Evolutionary conservation across 768 basidiomycete genomes (phyloP).

Genomic region (Lactifluus echinatus): DNA sequence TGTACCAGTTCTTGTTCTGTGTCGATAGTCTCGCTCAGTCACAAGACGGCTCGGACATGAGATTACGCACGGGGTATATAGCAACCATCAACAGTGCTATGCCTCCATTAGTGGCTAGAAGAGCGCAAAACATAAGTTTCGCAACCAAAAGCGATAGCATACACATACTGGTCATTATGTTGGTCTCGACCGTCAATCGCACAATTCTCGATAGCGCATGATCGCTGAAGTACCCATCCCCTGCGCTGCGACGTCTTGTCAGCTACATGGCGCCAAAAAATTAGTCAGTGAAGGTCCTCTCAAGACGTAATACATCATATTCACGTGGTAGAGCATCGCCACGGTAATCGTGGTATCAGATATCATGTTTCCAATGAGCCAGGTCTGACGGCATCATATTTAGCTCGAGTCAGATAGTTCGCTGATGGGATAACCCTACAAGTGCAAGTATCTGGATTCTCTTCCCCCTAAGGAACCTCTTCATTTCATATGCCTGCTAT

Average conservation of each 20-base stretch:
- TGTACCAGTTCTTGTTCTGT: slow-evolving; percentile 7
- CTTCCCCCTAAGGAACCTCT: neutral
- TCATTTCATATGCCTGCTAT: neutral
- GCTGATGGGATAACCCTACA: neutral
- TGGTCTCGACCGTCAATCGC: slow-evolving; percentile 10
- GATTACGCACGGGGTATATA: slow-evolving; percentile 1
- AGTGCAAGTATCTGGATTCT: neutral
- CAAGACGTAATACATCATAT: neutral
- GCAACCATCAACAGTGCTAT: neutral
- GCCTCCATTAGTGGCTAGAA: neutral
- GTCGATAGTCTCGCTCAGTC: neutral
- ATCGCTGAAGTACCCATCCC: neutral
- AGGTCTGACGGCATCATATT: neutral
- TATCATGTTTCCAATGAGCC: neutral
- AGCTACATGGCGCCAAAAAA: neutral
- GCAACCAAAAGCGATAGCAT: neutral
- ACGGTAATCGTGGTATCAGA: neutral
- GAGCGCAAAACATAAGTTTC: neutral
- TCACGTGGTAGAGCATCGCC: slow-evolving; percentile 3
- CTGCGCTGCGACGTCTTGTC: neutral
- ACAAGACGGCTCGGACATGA: too few relatives aligned
- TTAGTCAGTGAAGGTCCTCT: neutral
- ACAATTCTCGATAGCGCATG: neutral
- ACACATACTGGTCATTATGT: neutral
- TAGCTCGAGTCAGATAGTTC: neutral